These are phyloP conservation scores for Trametes cinnabarina DNA, from an alignment of 768 basidiomycete species.

Conservation along the genomic window DNA sequence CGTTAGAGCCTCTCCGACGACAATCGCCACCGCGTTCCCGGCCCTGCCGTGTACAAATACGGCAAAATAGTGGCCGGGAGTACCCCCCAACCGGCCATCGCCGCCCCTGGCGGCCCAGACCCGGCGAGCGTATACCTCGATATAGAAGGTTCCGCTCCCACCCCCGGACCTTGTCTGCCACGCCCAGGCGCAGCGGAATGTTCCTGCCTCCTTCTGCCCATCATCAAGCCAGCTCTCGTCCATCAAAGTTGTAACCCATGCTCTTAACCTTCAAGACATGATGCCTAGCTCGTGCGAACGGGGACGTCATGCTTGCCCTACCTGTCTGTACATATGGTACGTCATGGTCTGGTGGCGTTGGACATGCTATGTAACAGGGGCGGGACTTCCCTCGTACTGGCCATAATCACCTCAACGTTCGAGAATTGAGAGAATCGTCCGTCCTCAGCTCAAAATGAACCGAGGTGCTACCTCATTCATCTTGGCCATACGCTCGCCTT, in stretches of 20 bases:
- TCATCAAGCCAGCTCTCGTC: background rate
- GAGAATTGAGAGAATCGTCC: too few species aligned
- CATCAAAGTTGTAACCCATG: slow-evolving; percentile 1
- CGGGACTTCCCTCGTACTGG: too few species aligned
- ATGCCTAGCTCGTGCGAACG: too few species aligned
- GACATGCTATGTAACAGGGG: too few species aligned
- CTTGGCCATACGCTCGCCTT: background rate
- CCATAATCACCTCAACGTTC: too few species aligned
- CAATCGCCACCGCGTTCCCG: too few species aligned
- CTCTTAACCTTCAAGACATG: background rate
- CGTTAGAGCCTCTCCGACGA: background rate
- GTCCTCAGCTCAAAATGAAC: too few species aligned
- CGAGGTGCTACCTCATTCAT: too few species aligned
- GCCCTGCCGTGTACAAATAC: slow-evolving; percentile 7
- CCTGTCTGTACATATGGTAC: background rate
- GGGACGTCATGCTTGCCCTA: background rate
- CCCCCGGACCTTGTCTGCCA: background rate
- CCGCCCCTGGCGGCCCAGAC: slow-evolving; percentile 6
- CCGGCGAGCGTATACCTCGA: background rate
- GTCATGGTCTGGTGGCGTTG: background rate
- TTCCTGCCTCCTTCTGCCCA: background rate
- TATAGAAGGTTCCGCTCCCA: slow-evolving; percentile 1
- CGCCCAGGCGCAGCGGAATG: background rate
- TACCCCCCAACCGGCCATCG: background rate
- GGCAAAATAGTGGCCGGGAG: slow-evolving; percentile 3